Percentiles rank a stretch among this genome's conserved stretches.
These are phyloP conservation scores for Pinus albicaulis DNA, from an alignment of 75 land plant genomes.

Conservation along the genomic window DNA sequence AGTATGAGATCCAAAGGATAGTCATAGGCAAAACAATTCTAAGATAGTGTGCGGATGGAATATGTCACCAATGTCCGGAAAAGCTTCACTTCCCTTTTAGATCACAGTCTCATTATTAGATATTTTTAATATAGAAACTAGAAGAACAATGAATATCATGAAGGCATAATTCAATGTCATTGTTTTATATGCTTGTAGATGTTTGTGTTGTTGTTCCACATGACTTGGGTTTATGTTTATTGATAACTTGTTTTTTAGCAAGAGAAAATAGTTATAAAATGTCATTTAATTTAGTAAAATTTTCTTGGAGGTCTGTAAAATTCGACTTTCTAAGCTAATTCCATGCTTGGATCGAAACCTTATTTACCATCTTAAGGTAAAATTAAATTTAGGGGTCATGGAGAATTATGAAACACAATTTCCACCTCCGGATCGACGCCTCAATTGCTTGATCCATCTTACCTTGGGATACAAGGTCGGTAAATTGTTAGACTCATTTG, in stretches of 20 bases:
- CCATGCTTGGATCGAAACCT: constrained; percentile 88
- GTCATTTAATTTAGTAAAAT: neutral
- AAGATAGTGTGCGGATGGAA: no score
- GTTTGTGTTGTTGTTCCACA: neutral
- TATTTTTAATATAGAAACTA: neutral
- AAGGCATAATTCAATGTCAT: neutral
- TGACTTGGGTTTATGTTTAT: neutral
- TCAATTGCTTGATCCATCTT: constrained; percentile 90
- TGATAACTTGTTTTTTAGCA: neutral
- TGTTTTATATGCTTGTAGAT: neutral
- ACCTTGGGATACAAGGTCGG: constrained; percentile 80
- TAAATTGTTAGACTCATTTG: neutral
- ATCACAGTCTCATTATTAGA: no score
- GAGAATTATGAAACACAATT: constrained; percentile 98
- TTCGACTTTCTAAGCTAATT: constrained; percentile 69
- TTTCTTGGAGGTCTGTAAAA: constrained; percentile 59
- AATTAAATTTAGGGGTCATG: constrained; percentile 76
- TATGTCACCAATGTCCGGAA: no score
- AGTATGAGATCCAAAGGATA: no score
- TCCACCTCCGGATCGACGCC: constrained; percentile 73
- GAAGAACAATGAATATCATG: neutral
- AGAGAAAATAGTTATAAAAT: neutral
- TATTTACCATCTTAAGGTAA: constrained; percentile 61
- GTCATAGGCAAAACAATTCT: no score
- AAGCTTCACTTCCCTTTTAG: no score